Conservation (phyloP, 148 eudicot species). For the Arctostaphylos glauca region DNA sequence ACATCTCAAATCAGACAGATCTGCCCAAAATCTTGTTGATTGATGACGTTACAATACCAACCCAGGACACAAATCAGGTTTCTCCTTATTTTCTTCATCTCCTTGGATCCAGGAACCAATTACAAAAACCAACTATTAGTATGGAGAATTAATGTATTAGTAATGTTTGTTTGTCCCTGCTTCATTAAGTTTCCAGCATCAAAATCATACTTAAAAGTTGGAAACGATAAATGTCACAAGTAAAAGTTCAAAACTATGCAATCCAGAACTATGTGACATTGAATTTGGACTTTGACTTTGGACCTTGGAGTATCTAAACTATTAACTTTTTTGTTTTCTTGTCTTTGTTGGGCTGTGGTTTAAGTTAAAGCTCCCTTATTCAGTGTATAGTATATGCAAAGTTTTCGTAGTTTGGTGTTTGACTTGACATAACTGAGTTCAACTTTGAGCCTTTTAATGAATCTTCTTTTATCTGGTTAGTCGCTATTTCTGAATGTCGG, state of each 20-base stretch:
- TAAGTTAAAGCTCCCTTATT: neutral
- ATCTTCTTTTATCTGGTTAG: neutral
- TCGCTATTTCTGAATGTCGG: neutral
- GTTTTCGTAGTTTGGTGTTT: neutral
- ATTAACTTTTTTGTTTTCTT: neutral
- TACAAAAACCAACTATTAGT: neutral
- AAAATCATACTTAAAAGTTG: neutral
- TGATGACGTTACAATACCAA: conserved; percentile 55
- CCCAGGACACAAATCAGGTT: conserved; percentile 98
- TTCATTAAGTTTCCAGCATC: neutral
- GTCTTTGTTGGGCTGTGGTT: neutral
- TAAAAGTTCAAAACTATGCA: neutral
- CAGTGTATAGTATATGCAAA: too few relatives aligned
- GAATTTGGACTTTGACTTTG: neutral
- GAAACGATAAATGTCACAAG: neutral
- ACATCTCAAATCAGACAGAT: conserved; percentile 72
- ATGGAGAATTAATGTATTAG: neutral
- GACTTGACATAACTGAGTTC: neutral
- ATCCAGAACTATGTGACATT: neutral
- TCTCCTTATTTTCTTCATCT: neutral
- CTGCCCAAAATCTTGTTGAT: conserved; percentile 87
- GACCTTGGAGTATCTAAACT: neutral
- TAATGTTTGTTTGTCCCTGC: neutral
- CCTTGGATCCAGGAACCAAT: neutral
- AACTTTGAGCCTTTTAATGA: neutral